Conservation (phyloP, 345 rosid species). For the Pistacia atlantica region DNA sequence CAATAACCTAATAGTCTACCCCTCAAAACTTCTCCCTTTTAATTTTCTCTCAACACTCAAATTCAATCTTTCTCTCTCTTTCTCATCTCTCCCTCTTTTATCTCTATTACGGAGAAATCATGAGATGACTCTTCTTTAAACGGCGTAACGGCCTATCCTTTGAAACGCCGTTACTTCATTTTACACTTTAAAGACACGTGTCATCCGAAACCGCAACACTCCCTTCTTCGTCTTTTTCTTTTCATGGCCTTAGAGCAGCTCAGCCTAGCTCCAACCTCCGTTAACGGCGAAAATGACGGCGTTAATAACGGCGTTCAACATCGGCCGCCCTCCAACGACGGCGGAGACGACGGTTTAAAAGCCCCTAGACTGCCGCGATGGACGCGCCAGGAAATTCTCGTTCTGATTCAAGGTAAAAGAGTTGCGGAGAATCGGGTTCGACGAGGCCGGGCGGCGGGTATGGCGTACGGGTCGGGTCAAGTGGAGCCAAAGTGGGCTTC, state of each 20-base stretch:
- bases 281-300: slow-evolving; percentile 45
- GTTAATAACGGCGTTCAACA: slow-evolving; percentile 47
- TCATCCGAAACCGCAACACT: slow-evolving; percentile 13
- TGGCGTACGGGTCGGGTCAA: slow-evolving; percentile 69
- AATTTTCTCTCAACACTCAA: neutral
- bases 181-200: slow-evolving; percentile 42
- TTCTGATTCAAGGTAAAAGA: slow-evolving; percentile 90
- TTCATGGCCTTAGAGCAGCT: slow-evolving; percentile 60
- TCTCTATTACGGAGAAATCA: neutral
- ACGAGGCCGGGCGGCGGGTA: slow-evolving; percentile 69
- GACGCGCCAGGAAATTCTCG: slow-evolving; percentile 96
- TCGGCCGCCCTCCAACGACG: slow-evolving; percentile 38
- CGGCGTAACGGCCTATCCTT: slow-evolving; percentile 52
- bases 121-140: slow-evolving; percentile 24
- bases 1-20: slow-evolving; percentile 27
- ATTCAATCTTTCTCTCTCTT: slow-evolving; percentile 13
- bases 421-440: slow-evolving; percentile 89
- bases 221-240: neutral
- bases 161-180: slow-evolving; percentile 50
- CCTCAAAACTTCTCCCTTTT: neutral
- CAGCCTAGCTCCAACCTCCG: slow-evolving; percentile 39
- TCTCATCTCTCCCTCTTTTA: slow-evolving; percentile 16
- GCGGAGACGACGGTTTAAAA: slow-evolving; percentile 63
- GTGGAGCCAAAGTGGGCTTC: slow-evolving; percentile 95
- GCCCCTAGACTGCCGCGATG: slow-evolving; percentile 90